These are phyloP conservation scores for Lycium ferocissimum DNA, from an alignment of 257 asterid genomes.

Conservation along the genomic window DNA sequence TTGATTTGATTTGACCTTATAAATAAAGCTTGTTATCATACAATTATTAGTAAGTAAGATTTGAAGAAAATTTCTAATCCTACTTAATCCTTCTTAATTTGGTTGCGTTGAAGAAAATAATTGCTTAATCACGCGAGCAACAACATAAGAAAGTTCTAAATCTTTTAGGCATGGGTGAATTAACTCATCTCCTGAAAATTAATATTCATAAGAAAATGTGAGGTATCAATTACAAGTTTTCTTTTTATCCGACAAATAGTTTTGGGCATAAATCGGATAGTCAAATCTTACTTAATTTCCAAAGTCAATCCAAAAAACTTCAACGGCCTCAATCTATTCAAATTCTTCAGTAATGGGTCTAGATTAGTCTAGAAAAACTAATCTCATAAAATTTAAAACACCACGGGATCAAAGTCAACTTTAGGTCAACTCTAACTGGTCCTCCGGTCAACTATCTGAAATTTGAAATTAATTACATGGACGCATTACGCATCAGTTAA, in stretches of 20 bases:
- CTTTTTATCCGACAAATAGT: neutral
- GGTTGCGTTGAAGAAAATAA: neutral
- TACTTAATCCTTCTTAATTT: neutral
- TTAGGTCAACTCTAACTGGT: no score
- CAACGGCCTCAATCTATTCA: no score
- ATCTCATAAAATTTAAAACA: no score
- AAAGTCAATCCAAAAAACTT: no score
- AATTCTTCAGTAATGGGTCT: no score
- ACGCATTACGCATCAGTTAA: no score
- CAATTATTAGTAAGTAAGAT: neutral
- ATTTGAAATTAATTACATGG: no score
- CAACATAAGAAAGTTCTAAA: neutral
- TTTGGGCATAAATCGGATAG: neutral
- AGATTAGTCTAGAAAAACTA: no score
- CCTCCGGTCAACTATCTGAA: no score
- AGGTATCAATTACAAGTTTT: neutral
- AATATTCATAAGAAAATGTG: neutral
- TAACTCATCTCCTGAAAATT: neutral
- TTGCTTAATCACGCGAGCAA: neutral
- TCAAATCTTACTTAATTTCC: no score
- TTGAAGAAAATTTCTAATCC: neutral
- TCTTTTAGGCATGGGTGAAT: neutral
- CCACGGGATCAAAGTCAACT: no score
- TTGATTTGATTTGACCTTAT: slow-evolving; percentile 39
- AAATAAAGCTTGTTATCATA: neutral